These are phyloP conservation scores for Eucalyptus pauciflora DNA, from an alignment of 345 rosid genomes.

Conservation along the genomic window DNA sequence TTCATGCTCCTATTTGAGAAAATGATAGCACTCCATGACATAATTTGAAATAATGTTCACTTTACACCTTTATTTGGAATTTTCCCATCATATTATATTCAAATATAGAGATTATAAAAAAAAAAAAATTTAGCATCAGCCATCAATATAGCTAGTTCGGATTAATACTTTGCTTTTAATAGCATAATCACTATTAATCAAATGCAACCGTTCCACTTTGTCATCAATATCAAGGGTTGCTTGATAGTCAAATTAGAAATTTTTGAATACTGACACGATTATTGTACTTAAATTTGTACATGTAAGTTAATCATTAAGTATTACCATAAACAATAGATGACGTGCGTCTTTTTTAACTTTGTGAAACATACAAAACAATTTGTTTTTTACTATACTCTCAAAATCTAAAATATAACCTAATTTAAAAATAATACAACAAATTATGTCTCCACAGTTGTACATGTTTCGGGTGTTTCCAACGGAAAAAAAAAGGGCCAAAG, in stretches of 20 bases:
- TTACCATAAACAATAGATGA: not conserved
- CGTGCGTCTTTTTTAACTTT: not conserved
- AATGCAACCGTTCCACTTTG: not conserved
- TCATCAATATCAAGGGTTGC: not conserved
- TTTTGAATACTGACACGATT: not conserved
- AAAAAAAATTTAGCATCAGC: not conserved
- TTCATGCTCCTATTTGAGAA: too few relatives aligned
- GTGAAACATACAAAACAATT: fast-evolving
- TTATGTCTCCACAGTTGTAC: not conserved
- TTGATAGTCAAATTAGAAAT: not conserved
- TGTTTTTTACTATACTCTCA: too few relatives aligned
- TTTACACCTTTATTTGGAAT: too few relatives aligned
- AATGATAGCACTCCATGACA: too few relatives aligned
- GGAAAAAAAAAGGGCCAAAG: not conserved
- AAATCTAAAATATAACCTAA: not conserved
- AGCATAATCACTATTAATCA: not conserved
- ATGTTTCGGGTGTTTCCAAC: not conserved
- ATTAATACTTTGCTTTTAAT: not conserved
- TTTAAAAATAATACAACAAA: not conserved
- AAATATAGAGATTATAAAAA: not conserved
- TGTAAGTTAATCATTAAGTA: too few relatives aligned
- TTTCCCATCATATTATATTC: not conserved
- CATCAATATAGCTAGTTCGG: not conserved
- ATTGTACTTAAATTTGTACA: not conserved
- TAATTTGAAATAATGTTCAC: too few relatives aligned